Percentiles rank a stretch among this genome's conserved stretches.
These are phyloP conservation scores for Falciphora oryzae DNA, from an alignment of 2,329 filamentous ascomycete genomes.

Conservation along the genomic window DNA sequence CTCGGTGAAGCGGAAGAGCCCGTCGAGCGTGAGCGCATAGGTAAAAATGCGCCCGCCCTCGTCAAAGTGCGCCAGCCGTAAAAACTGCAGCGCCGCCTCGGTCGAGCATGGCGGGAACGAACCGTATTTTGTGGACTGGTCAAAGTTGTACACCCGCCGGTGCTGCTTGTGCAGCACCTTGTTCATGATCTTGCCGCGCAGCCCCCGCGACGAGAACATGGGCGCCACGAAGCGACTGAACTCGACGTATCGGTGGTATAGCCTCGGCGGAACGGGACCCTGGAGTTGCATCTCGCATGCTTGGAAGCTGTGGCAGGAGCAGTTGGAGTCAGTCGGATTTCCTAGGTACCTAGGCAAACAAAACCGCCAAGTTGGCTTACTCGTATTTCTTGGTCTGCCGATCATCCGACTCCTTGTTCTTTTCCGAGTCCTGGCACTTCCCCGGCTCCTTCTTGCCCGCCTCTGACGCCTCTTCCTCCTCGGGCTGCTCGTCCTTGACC, in stretches of 20 bases:
- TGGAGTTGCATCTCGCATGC: constrained; percentile 84
- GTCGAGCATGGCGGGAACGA: constrained; percentile 58
- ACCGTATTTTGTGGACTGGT: constrained; percentile 68
- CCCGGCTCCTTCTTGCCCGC: constrained; percentile 4
- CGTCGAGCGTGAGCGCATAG: constrained; percentile 85
- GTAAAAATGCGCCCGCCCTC: constrained; percentile 84
- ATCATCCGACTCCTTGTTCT: neutral
- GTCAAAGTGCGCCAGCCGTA: constrained; percentile 81
- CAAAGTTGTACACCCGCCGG: constrained; percentile 81
- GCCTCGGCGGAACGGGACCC: constrained; percentile 70
- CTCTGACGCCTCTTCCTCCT: constrained; percentile 14
- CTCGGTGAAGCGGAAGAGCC: constrained; percentile 84
- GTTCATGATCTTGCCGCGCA: constrained; percentile 76
- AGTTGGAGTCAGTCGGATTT: constrained; percentile 9
- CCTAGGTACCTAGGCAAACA: too few species aligned
- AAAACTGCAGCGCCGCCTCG: constrained; percentile 71
- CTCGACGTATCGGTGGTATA: constrained; percentile 92
- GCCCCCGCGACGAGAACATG: constrained; percentile 75
- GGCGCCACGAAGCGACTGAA: constrained; percentile 84
- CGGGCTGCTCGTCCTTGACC: constrained; percentile 32
- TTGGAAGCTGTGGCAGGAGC: constrained; percentile 62
- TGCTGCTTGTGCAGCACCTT: constrained; percentile 88
- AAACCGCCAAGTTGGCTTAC: constrained; percentile 35
- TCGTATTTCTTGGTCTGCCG: constrained; percentile 63
- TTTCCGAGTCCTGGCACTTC: constrained; percentile 31